These are phyloP conservation scores for Rhipidocladum racemiflorum DNA, from an alignment of 176 grass and related monocot species.

Conservation along the genomic window DNA sequence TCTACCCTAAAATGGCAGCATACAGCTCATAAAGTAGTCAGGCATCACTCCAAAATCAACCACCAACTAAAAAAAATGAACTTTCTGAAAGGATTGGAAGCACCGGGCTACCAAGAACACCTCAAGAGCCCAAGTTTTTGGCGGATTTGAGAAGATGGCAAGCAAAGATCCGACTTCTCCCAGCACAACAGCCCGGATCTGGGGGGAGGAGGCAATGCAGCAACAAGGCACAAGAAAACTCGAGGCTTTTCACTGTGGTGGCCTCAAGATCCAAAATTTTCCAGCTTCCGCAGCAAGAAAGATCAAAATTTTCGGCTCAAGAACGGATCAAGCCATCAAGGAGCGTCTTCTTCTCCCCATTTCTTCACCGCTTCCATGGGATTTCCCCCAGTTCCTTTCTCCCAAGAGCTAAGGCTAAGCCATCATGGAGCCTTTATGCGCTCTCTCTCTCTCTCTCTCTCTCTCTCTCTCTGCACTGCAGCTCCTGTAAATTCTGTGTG, in stretches of 20 bases:
- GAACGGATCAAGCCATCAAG: constrained; percentile 17
- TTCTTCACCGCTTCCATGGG: neutral
- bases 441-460: constrained; percentile 2
- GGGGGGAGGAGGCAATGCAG: constrained; percentile 40
- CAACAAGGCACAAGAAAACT: neutral
- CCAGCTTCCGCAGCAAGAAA: neutral
- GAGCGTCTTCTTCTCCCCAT: neutral
- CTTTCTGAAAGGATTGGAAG: constrained; percentile 26
- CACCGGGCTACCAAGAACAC: constrained; percentile 13
- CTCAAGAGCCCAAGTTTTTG: neutral
- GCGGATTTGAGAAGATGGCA: constrained; percentile 16
- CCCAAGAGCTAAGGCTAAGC: neutral
- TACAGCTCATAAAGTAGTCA: constrained; percentile 42
- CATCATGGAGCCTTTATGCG: neutral
- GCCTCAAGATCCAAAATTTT: constrained; percentile 38
- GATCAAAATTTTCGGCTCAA: neutral
- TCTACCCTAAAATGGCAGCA: constrained; percentile 28
- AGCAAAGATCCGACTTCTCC: constrained; percentile 30
- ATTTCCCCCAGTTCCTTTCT: constrained; percentile 3
- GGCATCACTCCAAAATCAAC: constrained; percentile 33
- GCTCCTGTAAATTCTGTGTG: constrained; percentile 27
- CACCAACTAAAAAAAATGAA: constrained; percentile 9
- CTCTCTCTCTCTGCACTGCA: neutral
- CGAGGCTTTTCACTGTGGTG: neutral
- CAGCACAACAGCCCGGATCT: constrained; percentile 39